Evolutionary conservation across 2,329 filamentous ascomycete species (phyloP).

Genomic region (Cladosporium sphaerospermum): DNA sequence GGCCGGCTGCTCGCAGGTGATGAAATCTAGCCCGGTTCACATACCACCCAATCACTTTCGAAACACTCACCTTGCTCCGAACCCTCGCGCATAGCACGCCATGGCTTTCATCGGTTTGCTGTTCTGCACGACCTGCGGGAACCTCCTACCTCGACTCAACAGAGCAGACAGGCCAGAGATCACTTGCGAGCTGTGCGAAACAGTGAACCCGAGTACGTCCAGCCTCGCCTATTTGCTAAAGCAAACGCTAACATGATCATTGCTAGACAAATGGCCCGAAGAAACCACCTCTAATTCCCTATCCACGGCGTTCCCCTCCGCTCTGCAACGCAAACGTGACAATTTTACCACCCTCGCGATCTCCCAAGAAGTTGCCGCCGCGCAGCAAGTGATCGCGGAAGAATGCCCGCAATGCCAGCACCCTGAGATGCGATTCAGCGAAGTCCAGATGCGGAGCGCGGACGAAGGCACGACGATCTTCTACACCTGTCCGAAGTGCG

Average conservation of each 20-base stretch:
- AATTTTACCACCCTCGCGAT: background rate
- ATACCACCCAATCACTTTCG: too few species aligned
- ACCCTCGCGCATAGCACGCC: too few species aligned
- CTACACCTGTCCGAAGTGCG: conserved; percentile 66
- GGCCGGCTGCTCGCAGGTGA: too few species aligned
- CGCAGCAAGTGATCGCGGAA: conserved; percentile 59
- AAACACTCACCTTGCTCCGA: too few species aligned
- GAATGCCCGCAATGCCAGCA: conserved; percentile 72
- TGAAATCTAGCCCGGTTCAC: too few species aligned
- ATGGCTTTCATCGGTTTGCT: conserved; percentile 86
- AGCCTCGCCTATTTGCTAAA: background rate
- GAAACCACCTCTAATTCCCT: conserved; percentile 58
- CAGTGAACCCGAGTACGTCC: conserved; percentile 66
- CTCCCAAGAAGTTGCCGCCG: conserved; percentile 58
- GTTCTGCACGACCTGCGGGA: conserved; percentile 85
- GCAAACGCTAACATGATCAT: background rate
- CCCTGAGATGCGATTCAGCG: conserved; percentile 74
- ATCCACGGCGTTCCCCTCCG: background rate
- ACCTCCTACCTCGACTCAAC: conserved; percentile 71
- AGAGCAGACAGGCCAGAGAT: conserved; percentile 68
- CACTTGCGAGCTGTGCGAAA: conserved; percentile 74
- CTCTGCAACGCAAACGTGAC: conserved; percentile 9
- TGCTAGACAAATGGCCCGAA: conserved; percentile 62
- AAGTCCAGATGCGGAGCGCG: conserved; percentile 76
- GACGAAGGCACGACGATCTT: conserved; percentile 90